Percentiles rank a stretch among this genome's conserved stretches.
Evolutionary conservation across 495 filamentous ascomycete species (phyloP).

Genomic region (Copromyces sp.): DNA sequence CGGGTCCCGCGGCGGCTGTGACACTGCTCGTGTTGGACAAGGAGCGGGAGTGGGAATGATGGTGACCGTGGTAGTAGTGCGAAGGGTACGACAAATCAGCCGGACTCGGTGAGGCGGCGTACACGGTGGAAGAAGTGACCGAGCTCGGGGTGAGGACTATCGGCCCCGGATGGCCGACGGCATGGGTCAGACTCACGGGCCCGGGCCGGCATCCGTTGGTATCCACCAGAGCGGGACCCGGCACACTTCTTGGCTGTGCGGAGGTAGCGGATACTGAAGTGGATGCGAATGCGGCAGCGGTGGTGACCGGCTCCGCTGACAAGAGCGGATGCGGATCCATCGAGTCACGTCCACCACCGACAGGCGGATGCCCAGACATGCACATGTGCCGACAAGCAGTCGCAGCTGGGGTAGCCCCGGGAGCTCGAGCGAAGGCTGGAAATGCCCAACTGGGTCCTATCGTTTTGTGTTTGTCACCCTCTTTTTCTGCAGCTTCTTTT

Average conservation of each 20-base stretch:
- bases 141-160: conserved; percentile 23
- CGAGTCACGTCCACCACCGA: neutral
- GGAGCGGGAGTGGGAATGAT: conserved; percentile 6
- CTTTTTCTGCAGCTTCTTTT: neutral
- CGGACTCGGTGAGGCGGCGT: conserved; percentile 10
- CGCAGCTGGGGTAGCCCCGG: neutral
- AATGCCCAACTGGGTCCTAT: neutral
- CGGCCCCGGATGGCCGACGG: neutral
- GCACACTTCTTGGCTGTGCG: neutral
- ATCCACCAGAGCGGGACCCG: neutral
- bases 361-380: neutral
- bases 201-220: neutral
- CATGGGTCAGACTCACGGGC: conserved; percentile 1
- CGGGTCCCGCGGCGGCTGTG: neutral
- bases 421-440: neutral
- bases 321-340: neutral
- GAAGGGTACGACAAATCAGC: conserved; percentile 5
- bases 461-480: neutral
- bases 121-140: conserved; percentile 24
- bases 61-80: conserved; percentile 2
- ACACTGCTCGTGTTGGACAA: neutral
- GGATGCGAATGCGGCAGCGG: neutral
- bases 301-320: neutral
- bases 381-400: neutral
- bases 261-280: neutral